Evolutionary conservation across 1,284 basidiomycete genomes (phyloP), one percentile per base, ranked within the genome.

Genomic region (Malassezia furfur): DNA sequence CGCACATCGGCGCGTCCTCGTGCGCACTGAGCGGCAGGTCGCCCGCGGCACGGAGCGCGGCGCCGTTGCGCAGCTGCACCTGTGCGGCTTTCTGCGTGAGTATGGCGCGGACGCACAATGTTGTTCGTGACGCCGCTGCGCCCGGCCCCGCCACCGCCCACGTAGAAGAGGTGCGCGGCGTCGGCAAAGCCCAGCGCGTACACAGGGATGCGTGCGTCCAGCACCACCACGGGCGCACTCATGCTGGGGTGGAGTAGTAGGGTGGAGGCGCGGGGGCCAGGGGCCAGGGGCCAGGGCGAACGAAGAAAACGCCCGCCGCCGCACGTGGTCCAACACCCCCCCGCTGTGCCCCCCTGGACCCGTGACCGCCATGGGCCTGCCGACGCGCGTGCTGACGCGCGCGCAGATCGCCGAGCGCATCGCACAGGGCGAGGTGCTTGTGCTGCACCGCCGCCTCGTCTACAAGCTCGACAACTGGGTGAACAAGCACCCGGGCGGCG

Each of bases 401-500:
- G 50, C 58, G 5, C 60, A 70, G 31, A 54, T 74, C 15, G 68
- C 68, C 8, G 35, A 62, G 31, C 61, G 68, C 41, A 72, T 74
- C 46, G 70, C 70, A 2, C 50, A 62, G 0, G 70, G 71, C 30
- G 71, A 91, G 59, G 78, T 80, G 50, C 81, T 96, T 64, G 81
- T 96, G 75, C 80, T 98, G 60, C 86, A 88, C 78, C 78, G 82
- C 66, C 80, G 81, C 62, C 79, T 81, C 58, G 83, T 96, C 61
- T 84, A 96, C 63, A 83, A 85, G 61, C 83, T 94, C n/a, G 83
- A 88, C 21, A 80, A 81, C 12, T 78, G 93, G 94, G 83, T 93
- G 19, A 76, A 81, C 3, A 78, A 80, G 3, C 94, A 99, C 74
- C 93, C 93, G 0, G 94, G 93, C 40, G 91, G 93, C 51, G 78